Base-by-base conservation (phyloP, 352 stramenopile species). In the Phytophthora hibernalis region DNA sequence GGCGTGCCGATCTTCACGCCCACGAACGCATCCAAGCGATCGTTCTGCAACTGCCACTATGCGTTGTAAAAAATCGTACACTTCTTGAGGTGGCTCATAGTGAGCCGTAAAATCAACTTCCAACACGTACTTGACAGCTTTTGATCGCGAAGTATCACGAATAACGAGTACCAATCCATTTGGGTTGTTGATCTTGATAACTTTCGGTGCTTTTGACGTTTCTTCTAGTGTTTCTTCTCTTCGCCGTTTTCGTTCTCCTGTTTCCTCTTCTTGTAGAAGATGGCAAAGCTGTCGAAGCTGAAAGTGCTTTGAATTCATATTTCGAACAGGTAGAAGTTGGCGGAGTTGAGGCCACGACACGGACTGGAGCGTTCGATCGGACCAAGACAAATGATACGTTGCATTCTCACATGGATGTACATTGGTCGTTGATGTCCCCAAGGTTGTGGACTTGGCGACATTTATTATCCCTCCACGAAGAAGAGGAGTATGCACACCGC, bases 231-330 rank as follows among this genome's bases (percentile, higher is more conserved):
- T 6, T 13, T n/a, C 48, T 49, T 44, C 11, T 16, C 16, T 42
- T 16, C 3, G 10, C 2, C 21, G 31, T 13, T 58, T 30, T 11
- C 30, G 45, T 40, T 11, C 21, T 54, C 33, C 15, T 11, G 16
- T n/a, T 33, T 48, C 40, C 44, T 67, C 43, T 35, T 57, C 57
- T 47, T 61, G 13, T 2, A 72, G 52, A 3, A 47, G 58, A 11
- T 68, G 45, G 18, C 65, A 72, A 1, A 74, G 42, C 62, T 55
- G 62, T 10, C 30, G 69, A 10, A 95, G 59, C 48, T 95, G 80
- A 42, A 87, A 83, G 51, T 95, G 83, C 37, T 85, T 82, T 6
- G 76, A 53, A 24, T 95, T 92, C 80, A 95, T 87, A 8, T 75
- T 66, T 26, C 86, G 72, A 54, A 95, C 72, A 0, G 84, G 67